These are phyloP conservation scores for Scedosporium boydii DNA, from an alignment of 2,329 filamentous ascomycete genomes.

Conservation along the genomic window DNA sequence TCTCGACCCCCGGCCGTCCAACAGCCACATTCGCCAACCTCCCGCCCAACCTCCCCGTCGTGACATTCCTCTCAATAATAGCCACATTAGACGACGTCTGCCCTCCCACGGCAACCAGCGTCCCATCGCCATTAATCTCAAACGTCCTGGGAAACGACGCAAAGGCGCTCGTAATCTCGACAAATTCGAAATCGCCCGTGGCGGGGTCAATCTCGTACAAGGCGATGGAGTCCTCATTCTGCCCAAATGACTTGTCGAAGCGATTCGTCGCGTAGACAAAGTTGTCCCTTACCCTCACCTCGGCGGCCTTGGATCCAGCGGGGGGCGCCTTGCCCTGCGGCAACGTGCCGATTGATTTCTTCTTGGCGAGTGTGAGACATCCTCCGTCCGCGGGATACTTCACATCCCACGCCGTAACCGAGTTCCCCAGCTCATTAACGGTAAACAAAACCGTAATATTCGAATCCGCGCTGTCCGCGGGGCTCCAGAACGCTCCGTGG, in stretches of 20 bases:
- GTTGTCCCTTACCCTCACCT: constrained; percentile 41
- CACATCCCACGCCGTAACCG: constrained; percentile 39
- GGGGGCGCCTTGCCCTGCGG: constrained; percentile 30
- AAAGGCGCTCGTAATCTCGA: constrained; percentile 45
- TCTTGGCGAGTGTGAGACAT: constrained; percentile 35
- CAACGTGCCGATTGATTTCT: constrained; percentile 37
- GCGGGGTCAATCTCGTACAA: constrained; percentile 36
- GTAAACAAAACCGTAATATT: constrained; percentile 23
- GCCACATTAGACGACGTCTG: constrained; percentile 51
- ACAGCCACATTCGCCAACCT: constrained; percentile 30
- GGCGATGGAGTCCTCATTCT: constrained; percentile 44
- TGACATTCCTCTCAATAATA: constrained; percentile 43
- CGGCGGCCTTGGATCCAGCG: constrained; percentile 40
- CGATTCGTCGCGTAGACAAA: constrained; percentile 55
- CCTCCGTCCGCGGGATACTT: constrained; percentile 29
- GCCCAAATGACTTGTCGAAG: constrained; percentile 47
- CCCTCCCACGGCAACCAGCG: constrained; percentile 52
- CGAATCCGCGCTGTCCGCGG: constrained; percentile 8
- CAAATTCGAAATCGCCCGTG: constrained; percentile 39
- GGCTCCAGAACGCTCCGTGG: constrained; percentile 41
- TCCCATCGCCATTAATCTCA: constrained; percentile 47
- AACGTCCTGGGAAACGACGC: constrained; percentile 55
- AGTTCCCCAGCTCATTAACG: constrained; percentile 40
- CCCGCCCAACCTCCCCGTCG: constrained; percentile 44
- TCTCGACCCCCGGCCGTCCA: constrained; percentile 26